phyloP scores from a whole-genome alignment of 495 filamentous ascomycete genomes.

The Neurospora hispaniola region DNA sequence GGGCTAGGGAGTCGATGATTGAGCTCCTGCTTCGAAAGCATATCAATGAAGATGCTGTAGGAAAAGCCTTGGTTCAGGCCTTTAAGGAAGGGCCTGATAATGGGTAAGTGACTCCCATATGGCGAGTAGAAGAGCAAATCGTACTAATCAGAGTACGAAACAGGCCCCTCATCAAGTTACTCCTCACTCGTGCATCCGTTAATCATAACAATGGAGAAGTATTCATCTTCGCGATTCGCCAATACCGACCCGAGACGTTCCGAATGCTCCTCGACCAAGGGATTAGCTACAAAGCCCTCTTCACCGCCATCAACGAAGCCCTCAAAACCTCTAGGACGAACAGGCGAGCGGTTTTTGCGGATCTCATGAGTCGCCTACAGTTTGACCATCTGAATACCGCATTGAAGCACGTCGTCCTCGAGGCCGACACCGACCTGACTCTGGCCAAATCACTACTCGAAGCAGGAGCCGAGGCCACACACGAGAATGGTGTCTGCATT shows the following conservation, averaged over 20 bases:
- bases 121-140: neutral
- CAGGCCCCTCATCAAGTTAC: slow-evolving; percentile 11
- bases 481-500: slow-evolving; percentile 20
- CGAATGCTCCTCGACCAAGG: slow-evolving; percentile 19
- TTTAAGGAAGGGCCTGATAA: slow-evolving; percentile 18
- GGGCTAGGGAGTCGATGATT: neutral
- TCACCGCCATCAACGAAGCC: slow-evolving; percentile 17
- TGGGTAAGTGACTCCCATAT: slow-evolving; percentile 6
- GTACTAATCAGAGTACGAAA: neutral
- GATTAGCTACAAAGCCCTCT: slow-evolving; percentile 16
- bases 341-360: slow-evolving; percentile 8
- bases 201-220: slow-evolving; percentile 26
- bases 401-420: slow-evolving; percentile 16
- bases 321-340: slow-evolving; percentile 6
- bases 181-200: slow-evolving; percentile 15
- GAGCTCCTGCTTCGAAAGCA: slow-evolving; percentile 13
- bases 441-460: slow-evolving; percentile 14
- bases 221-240: slow-evolving; percentile 19
- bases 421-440: slow-evolving; percentile 12
- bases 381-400: slow-evolving; percentile 21
- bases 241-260: slow-evolving; percentile 13
- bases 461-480: slow-evolving; percentile 15
- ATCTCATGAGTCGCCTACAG: slow-evolving; percentile 11
- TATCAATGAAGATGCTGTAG: slow-evolving; percentile 20
- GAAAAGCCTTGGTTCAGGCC: slow-evolving; percentile 25